Evolutionary conservation across 805 yeast genomes (phyloP), one percentile per base, ranked within the genome.

Genomic region (Pichia pseudocactophila): DNA sequence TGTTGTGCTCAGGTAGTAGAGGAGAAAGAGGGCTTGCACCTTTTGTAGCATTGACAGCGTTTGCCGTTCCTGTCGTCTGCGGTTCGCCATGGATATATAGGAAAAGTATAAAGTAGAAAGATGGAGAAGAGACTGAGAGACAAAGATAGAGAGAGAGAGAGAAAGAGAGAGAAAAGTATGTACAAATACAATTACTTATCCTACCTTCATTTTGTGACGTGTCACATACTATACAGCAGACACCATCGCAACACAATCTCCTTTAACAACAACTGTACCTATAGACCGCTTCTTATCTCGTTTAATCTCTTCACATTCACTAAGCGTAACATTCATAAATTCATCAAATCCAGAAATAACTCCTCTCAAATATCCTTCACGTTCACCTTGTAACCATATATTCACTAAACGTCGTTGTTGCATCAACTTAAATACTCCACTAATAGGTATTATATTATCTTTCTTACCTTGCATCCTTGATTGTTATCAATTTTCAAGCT

Each of bases 301-400:
- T 40, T 71, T 67, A 6, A 90, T 68, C 53, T 94, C 96, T 13
- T 66, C 64, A 1, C 80, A 80, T 22, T 76, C 79, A 43, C 75
- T 80, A 12, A 76, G 49, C 17, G 75, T 80, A 10, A 76, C 64
- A 58, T 92, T 92, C 98, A 92, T 94, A 56, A 89, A 90, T 65
- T 94, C 98, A 62, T 92, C 99, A 62, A 94, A 90, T 1, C 99
- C 99, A 46, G 81, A 70, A 26, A 92, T 80, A 47, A 72, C 75
- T 1, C 98, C 98, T 52, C 82, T 84, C 26, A 90, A 74, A 50
- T 94, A 70, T 50, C 72, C 70, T 17, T 77, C 78, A 0, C 80
- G 73, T 61, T 92, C 96, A 55, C 92, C 97, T 51, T 73, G 88
- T 10, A 92, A 68, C 97, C 97, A 90, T 30, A 92, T 76, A 7